phyloP scores from a whole-genome alignment of 345 rosid genomes.

The Citrus cavaleriei region DNA sequence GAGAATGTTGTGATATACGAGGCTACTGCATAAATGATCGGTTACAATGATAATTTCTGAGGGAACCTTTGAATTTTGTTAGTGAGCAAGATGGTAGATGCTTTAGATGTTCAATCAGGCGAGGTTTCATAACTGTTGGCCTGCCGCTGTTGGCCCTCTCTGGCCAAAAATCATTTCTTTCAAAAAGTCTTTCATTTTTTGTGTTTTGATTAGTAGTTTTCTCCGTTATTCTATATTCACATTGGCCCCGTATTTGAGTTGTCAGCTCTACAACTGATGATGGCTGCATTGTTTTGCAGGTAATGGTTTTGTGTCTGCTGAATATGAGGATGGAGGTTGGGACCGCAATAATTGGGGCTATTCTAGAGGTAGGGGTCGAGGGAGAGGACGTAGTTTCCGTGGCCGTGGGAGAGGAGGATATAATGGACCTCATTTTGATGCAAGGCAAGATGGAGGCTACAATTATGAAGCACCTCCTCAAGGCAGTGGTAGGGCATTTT shows the following conservation, averaged over 20 bases:
- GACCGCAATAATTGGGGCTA: constrained; percentile 64
- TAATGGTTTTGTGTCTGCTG: constrained; percentile 59
- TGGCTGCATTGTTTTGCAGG: constrained; percentile 34
- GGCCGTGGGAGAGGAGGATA: constrained; percentile 88
- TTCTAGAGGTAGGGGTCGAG: constrained; percentile 81
- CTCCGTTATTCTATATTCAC: background rate
- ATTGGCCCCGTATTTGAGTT: background rate
- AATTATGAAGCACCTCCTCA: constrained; percentile 53
- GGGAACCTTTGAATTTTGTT: background rate
- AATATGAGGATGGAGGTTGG: constrained; percentile 75
- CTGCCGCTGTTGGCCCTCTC: background rate
- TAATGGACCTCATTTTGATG: constrained; percentile 64
- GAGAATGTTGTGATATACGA: background rate
- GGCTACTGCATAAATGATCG: background rate
- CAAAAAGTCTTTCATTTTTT: background rate
- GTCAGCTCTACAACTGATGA: background rate
- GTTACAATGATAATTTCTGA: background rate
- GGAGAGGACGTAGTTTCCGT: constrained; percentile 73
- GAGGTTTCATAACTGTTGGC: background rate
- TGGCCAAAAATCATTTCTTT: background rate
- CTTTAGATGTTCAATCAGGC: background rate
- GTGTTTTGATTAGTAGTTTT: background rate
- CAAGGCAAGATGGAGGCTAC: constrained; percentile 66
- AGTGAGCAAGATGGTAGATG: background rate
- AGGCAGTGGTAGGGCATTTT: constrained; percentile 27